phyloP scores from a whole-genome alignment of 495 filamentous ascomycete genomes.

The Aspergillus kassunensis region DNA sequence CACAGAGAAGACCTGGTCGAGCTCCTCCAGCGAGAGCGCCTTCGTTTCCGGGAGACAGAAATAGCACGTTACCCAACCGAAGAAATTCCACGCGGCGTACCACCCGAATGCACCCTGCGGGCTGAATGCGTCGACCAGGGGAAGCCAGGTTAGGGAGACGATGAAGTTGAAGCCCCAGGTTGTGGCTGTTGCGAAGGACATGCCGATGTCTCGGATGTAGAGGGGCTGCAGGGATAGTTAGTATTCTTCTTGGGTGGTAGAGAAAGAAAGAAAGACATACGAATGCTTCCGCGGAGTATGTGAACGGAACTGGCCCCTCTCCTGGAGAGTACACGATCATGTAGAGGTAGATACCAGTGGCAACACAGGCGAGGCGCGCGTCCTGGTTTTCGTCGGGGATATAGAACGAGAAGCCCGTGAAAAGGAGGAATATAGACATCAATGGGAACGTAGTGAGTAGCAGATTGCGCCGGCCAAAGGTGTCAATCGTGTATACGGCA shows the following conservation, averaged over 20 bases:
- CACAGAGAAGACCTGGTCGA: conserved; percentile 52
- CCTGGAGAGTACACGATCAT: conserved; percentile 53
- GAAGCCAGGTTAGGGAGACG: conserved; percentile 55
- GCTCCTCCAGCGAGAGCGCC: conserved; percentile 46
- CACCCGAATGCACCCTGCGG: conserved; percentile 55
- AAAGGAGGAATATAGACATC: conserved; percentile 54
- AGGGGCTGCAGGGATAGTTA: conserved; percentile 27
- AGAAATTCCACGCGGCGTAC: conserved; percentile 56
- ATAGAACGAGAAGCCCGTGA: conserved; percentile 55
- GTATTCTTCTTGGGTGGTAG: neutral
- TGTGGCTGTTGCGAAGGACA: conserved; percentile 57
- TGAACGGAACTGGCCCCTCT: conserved; percentile 53
- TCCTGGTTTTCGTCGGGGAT: conserved; percentile 31
- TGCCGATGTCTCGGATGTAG: conserved; percentile 63
- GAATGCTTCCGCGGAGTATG: conserved; percentile 58
- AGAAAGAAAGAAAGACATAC: neutral
- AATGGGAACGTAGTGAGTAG: conserved; percentile 63
- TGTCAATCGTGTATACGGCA: conserved; percentile 66
- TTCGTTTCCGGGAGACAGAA: conserved; percentile 57
- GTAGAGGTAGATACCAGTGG: conserved; percentile 49
- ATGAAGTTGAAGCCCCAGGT: conserved; percentile 51
- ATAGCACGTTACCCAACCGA: conserved; percentile 52
- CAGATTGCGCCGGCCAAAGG: conserved; percentile 57
- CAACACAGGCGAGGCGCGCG: conserved; percentile 36
- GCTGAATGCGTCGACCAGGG: conserved; percentile 43